Percentiles rank a stretch among this genome's conserved stretches.
These are phyloP conservation scores for Cymodocea nodosa DNA, from an alignment of 116 monocot genomes.

Conservation along the genomic window DNA sequence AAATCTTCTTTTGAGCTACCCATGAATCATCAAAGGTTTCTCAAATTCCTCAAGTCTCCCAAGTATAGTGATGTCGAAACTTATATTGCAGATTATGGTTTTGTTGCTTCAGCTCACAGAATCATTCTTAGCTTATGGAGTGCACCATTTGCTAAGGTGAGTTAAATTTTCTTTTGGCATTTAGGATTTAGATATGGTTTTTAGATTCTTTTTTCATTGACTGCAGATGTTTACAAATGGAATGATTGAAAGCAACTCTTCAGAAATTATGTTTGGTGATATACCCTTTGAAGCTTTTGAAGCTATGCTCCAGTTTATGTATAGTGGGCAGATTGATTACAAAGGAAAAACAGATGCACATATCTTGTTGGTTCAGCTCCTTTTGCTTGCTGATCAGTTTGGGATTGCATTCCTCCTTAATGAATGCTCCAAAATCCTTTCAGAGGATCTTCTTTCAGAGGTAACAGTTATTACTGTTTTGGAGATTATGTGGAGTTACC, in stretches of 20 bases:
- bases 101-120: conserved; percentile 52
- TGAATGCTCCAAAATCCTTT: conserved; percentile 67
- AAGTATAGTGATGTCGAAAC: conserved; percentile 73
- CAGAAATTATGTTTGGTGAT: conserved; percentile 54
- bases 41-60: conserved; percentile 35
- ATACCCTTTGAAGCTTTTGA: conserved; percentile 49
- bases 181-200: neutral
- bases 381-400: conserved; percentile 82
- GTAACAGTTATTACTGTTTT: conserved; percentile 23
- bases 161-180: neutral
- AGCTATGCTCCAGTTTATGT: conserved; percentile 76
- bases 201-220: neutral
- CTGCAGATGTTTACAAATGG: conserved; percentile 98
- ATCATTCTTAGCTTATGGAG: conserved; percentile 89
- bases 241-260: conserved; percentile 74
- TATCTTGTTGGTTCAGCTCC: conserved; percentile 44
- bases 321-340: conserved; percentile 53
- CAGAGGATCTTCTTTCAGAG: conserved; percentile 73
- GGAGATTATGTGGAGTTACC: neutral
- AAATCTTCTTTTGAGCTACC: conserved; percentile 40
- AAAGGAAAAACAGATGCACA: conserved; percentile 21
- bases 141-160: conserved; percentile 74
- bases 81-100: conserved; percentile 51
- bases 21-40: conserved; percentile 45
- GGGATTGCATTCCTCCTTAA: conserved; percentile 45